Percentiles rank a stretch among this genome's conserved stretches.
Conservation (phyloP, 768 basidiomycete genomes). For the Lactarius trivialis region DNA sequence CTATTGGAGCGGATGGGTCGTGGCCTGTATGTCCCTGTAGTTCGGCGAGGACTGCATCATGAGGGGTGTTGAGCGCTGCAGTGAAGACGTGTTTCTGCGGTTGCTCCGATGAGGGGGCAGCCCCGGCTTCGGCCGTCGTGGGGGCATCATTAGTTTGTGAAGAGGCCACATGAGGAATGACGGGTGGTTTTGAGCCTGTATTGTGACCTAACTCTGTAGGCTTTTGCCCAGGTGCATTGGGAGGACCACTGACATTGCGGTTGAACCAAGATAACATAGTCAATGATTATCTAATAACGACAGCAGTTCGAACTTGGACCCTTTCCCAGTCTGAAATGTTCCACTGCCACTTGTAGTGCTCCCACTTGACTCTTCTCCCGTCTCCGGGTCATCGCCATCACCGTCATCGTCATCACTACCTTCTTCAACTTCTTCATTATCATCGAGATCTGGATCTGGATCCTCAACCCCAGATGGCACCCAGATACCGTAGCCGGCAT, state of each 20-base stretch:
- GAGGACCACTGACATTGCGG: neutral
- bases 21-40: conserved; percentile 34
- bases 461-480: conserved; percentile 33
- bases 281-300: neutral
- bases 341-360: neutral
- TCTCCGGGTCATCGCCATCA: conserved; percentile 16
- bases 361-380: conserved; percentile 14
- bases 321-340: neutral
- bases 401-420: conserved; percentile 31
- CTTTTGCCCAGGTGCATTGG: neutral
- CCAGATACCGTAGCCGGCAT: conserved; percentile 48
- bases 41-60: conserved; percentile 56
- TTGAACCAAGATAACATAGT: conserved; percentile 17
- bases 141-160: neutral
- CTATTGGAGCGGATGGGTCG: conserved; percentile 19
- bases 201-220: no score
- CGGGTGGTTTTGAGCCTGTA: neutral
- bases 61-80: conserved; percentile 43
- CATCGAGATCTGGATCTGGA: conserved; percentile 28
- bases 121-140: neutral
- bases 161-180: neutral
- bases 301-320: neutral
- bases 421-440: conserved; percentile 27
- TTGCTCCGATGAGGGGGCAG: conserved; percentile 22
- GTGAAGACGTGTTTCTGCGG: conserved; percentile 25